Base-by-base conservation (phyloP, 371 early-diverging fungal species). In the Mucor racemosus region DNA sequence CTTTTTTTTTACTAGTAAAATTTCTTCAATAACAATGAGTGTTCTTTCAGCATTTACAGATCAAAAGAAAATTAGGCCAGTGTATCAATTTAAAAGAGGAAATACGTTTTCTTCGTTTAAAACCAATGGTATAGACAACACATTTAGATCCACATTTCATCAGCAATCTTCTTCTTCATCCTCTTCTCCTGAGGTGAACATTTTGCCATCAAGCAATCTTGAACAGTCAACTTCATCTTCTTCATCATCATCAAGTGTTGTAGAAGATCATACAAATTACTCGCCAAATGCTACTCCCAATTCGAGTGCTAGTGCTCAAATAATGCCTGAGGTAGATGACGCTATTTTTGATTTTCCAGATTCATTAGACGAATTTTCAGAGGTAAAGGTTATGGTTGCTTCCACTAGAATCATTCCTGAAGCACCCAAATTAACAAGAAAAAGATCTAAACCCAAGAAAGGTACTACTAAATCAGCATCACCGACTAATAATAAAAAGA, bases 301-400 rank as follows among this genome's bases (percentile, higher is more conserved):
- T 10, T 48, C 26, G 4, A 48, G 21, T 6, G 19, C 17, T 10
- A 48, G 21, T 17, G 4, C 17, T 0, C 0, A 9, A 48, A 10
- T 7, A 7, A 6, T 21, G 26, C 50, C 50, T 21, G 58, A 58
- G 0, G 36, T 4, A 1, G 38, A 62, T 14, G 44, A 56, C 40
- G 38, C 46, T 41, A 58, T 69, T 7, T 69, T 69, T 58, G 65
- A 69, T 58, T 69, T 65, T 58, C 65, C 70, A 11, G 62, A 50
- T 33, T 31, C 46, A 11, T 11, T 56, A 5, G 57, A 61, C 7
- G 56, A 69, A 42, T 31, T 44, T 9, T 13, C 31, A 21, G 70
- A 69, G 36, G 17, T 69, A 1, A 65, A 69, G 34, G 14, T 69
- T 2, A 65, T 69, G 65, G 65, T 69, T 0, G 65, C 70, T 19